phyloP scores from a whole-genome alignment of 345 rosid genomes.

The Populus euphratica region DNA sequence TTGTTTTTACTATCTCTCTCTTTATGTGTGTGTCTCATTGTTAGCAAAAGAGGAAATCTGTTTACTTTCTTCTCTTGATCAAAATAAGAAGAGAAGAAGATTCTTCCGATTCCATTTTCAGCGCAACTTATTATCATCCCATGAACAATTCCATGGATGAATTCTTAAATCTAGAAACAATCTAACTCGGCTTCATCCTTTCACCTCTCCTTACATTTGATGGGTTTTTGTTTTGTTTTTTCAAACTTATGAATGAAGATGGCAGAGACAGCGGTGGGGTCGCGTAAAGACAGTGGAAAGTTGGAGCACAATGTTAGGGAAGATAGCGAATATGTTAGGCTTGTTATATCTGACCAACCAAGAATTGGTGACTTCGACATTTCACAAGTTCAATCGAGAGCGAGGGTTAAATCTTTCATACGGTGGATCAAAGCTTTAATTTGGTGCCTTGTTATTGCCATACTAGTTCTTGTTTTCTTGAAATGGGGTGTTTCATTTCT shows the following conservation, averaged over 20 bases:
- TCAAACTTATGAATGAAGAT: neutral
- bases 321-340: constrained; percentile 66
- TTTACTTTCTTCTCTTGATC: neutral
- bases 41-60: neutral
- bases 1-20: neutral
- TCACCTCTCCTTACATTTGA: neutral
- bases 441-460: constrained; percentile 22
- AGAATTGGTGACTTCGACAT: constrained; percentile 28
- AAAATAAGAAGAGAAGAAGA: neutral
- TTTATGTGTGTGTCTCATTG: neutral
- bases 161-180: neutral
- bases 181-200: neutral
- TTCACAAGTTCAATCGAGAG: constrained; percentile 28
- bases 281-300: neutral
- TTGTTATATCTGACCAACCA: constrained; percentile 53
- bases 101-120: neutral
- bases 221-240: neutral
- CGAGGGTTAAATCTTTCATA: constrained; percentile 19
- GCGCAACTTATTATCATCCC: neutral
- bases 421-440: constrained; percentile 69
- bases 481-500: constrained; percentile 90
- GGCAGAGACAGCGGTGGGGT: constrained; percentile 7
- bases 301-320: constrained; percentile 32
- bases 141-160: neutral
- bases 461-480: constrained; percentile 42